Conservation (phyloP, 2,329 filamentous ascomycete genomes). For the Bipolaris victoriae region DNA sequence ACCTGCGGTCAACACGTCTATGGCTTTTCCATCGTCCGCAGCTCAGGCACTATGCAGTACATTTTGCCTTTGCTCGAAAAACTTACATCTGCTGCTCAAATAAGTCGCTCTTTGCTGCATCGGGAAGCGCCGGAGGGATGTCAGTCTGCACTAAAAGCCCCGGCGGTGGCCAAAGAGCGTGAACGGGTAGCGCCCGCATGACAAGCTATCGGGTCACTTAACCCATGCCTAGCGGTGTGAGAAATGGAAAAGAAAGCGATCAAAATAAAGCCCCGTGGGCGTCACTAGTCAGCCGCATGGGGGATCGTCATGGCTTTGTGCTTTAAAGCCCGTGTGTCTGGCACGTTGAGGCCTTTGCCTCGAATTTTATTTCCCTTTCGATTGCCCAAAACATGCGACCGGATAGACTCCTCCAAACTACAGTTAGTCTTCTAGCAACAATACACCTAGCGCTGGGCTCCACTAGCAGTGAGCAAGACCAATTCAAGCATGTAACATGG, state of each 20-base stretch:
- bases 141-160: not conserved
- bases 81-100: not conserved
- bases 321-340: constrained; percentile 13
- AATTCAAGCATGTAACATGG: constrained; percentile 59
- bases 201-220: constrained; percentile 6
- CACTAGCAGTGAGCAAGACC: constrained; percentile 29
- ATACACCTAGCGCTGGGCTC: constrained; percentile 13
- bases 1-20: constrained; percentile 1
- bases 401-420: constrained; percentile 8
- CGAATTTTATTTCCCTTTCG: constrained; percentile 3
- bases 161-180: not conserved
- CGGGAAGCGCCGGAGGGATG: not conserved
- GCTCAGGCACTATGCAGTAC: not conserved
- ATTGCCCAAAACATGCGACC: constrained; percentile 9
- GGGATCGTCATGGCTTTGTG: constrained; percentile 15
- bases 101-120: not conserved
- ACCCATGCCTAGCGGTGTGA: constrained; percentile 15
- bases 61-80: not conserved
- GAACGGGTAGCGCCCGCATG: constrained; percentile 6
- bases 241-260: constrained; percentile 13
- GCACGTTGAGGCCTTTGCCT: not conserved
- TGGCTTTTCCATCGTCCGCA: not conserved
- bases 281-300: constrained; percentile 4
- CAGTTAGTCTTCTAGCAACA: constrained; percentile 21
- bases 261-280: constrained; percentile 6